Base-by-base conservation (phyloP, 192 early-diverging fungal genomes). In the Gonapodya prolifera region DNA sequence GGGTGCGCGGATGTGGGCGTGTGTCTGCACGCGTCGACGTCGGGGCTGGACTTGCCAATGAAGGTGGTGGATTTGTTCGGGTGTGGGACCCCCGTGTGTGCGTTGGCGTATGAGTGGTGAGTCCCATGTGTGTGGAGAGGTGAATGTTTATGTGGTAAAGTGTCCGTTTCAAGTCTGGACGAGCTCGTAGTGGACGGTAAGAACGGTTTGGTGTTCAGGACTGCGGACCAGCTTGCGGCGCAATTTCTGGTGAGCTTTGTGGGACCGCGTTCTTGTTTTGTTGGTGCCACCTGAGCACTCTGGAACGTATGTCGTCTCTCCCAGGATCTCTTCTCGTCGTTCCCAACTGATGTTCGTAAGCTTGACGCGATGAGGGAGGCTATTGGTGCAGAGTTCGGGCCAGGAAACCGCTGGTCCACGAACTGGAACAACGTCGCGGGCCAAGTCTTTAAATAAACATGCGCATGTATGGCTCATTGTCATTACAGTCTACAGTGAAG, bases 11-110 rank as follows among this genome's bases (percentile, higher is more conserved):
- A 98, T 85, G 84, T 99, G 70, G 97, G 97, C 35, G 84, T 99
- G 17, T 95, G 89, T 69, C 85, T 99, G 76, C 97, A 99, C 84
- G 94, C 90, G 30, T 95, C 93, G n/a, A 94, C 96, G 2, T 94
- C 92, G 34, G 97, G 97, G 1, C 86, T 99, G 73, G 97, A 99
- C 80, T 81, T 99, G 79, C 97, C 97, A 2, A 99, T 99, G 97
- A 99, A 99, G 84, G 89, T 98, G 1, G 94, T 98, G 2, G 97
- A 99, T 80, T 96, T 99, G 95, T 96, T 98, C 89, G 97, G 96
- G 23, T 96, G 94, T 82, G 94, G 93, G 1, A 80, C 95, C 17
- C 95, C 97, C 1, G 96, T 95, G 35, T 94, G 92, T 82, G 94
- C 96, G 2, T 80, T 89, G 69, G 70, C 76, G 29, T 93, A 91